phyloP scores from a whole-genome alignment of 139 green algal genomes.

The Coelastrella sp. region DNA sequence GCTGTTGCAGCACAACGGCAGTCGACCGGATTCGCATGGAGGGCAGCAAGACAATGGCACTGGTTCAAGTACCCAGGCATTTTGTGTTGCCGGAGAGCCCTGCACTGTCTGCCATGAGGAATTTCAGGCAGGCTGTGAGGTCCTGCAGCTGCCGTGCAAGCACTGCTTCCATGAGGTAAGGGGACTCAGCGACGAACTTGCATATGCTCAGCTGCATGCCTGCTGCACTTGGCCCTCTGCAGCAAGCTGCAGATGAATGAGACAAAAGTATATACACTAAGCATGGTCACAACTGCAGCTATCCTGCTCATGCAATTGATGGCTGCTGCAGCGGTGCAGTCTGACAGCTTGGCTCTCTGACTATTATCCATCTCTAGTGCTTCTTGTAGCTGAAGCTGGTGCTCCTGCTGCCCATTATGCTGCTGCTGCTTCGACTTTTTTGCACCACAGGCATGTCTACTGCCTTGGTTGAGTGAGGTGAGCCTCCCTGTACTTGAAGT shows the following conservation, averaged over 20 bases:
- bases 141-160: constrained; percentile 32
- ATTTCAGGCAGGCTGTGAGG: constrained; percentile 16
- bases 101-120: constrained; percentile 38
- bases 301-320: too few species aligned
- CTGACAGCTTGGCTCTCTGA: too few species aligned
- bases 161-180: constrained; percentile 39
- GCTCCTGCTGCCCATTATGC: background rate
- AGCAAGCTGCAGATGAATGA: too few species aligned
- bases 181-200: too few species aligned
- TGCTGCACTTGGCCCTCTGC: too few species aligned
- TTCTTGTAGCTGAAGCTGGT: background rate
- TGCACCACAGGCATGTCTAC: background rate
- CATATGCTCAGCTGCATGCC: too few species aligned
- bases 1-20: too few species aligned
- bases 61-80: background rate
- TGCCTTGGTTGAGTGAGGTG: constrained; percentile 36
- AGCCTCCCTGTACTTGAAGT: background rate
- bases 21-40: too few species aligned
- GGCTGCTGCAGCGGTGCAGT: too few species aligned
- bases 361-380: too few species aligned
- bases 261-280: too few species aligned
- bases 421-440: background rate
- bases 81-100: constrained; percentile 35
- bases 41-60: background rate
- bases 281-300: too few species aligned